Conservation (phyloP, 441 rosid species). For the Raphanus hybrid region DNA sequence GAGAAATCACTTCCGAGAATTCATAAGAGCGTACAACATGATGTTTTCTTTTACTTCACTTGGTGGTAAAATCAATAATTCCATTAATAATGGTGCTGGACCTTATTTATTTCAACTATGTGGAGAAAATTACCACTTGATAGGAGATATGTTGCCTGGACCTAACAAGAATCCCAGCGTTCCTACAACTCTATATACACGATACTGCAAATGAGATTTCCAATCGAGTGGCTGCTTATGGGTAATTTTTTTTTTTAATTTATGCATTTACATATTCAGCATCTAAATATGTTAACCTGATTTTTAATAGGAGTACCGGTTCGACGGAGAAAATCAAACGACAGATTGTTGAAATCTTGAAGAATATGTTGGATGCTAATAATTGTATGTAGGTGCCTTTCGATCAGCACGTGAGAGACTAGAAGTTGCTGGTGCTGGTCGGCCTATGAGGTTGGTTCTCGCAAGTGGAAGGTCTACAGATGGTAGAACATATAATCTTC, state of each 20-base stretch:
- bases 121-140: not conserved
- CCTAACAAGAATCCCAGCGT: not conserved
- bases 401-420: not conserved
- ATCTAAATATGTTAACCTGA: not conserved
- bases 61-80: not conserved
- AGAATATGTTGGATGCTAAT: not conserved
- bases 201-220: not conserved
- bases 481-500: not conserved
- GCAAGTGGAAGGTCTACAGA: not conserved
- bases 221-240: not conserved
- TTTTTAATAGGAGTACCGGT: not conserved
- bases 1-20: not conserved
- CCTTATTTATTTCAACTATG: not conserved
- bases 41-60: not conserved
- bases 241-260: not conserved
- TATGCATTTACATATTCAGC: not conserved
- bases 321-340: not conserved
- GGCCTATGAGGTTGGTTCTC: not conserved
- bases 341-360: not conserved
- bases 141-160: not conserved
- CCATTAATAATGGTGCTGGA: not conserved
- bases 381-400: not conserved
- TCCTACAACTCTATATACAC: not conserved
- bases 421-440: not conserved
- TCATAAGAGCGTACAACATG: not conserved